phyloP scores from a whole-genome alignment of 495 filamentous ascomycete genomes.

The Trichoderma orchidacearum region DNA sequence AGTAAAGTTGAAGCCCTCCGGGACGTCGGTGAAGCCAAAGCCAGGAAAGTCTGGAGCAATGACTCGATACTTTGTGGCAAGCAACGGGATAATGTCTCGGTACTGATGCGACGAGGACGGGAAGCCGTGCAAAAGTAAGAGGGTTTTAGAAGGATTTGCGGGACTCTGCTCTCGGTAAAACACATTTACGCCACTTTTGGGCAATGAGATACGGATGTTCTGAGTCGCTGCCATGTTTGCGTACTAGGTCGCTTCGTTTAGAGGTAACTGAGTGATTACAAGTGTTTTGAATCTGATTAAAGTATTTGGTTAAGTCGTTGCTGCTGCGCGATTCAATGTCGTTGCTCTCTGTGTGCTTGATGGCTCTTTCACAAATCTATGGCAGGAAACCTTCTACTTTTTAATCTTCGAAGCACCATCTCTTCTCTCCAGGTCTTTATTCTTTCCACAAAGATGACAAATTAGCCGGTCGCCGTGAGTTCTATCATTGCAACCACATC shows the following conservation, averaged over 20 bases:
- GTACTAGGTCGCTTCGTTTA: neutral
- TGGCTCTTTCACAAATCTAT: too few species aligned
- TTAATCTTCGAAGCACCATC: too few species aligned
- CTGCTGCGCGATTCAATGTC: too few species aligned
- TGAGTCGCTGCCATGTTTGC: neutral
- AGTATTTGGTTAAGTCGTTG: too few species aligned
- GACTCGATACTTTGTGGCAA: slow-evolving; percentile 37
- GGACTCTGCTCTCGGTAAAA: slow-evolving; percentile 42
- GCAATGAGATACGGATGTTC: neutral
- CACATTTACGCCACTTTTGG: slow-evolving; percentile 26
- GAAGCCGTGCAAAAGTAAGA: slow-evolving; percentile 53
- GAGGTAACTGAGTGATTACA: neutral
- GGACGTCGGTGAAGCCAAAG: slow-evolving; percentile 43
- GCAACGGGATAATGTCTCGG: slow-evolving; percentile 45
- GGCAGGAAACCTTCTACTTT: too few species aligned
- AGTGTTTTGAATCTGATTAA: neutral
- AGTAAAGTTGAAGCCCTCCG: slow-evolving; percentile 26
- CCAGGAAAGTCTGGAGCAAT: slow-evolving; percentile 49
- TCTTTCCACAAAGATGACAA: too few species aligned
- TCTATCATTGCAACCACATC: too few species aligned
- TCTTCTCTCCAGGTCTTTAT: too few species aligned
- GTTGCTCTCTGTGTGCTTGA: too few species aligned
- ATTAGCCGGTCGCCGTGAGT: too few species aligned
- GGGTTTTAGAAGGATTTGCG: slow-evolving; percentile 20
- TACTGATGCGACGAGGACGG: slow-evolving; percentile 50